A percentile compares a stretch with the other conserved stretches of the same genome.
Conservation (phyloP, 2,329 filamentous ascomycete genomes). For the Septoria petroselini region DNA sequence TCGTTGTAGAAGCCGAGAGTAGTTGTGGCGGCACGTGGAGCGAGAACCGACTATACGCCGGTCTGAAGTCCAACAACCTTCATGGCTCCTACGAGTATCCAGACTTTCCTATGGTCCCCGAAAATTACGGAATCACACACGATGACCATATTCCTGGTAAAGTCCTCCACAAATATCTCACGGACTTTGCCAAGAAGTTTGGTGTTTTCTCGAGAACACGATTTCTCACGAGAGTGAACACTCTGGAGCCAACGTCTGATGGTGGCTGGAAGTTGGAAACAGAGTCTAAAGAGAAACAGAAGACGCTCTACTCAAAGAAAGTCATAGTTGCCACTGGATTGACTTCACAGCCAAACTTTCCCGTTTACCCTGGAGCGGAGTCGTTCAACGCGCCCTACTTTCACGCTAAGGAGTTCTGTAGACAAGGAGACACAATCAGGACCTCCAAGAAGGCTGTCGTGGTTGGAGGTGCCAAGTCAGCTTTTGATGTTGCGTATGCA, state of each 20-base stretch:
- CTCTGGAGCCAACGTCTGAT: conserved; percentile 42
- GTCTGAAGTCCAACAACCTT: conserved; percentile 71
- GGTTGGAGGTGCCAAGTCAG: conserved; percentile 61
- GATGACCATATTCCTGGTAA: conserved; percentile 50
- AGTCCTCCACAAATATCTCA: conserved; percentile 26
- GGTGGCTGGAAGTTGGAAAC: conserved; percentile 28
- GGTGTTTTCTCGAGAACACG: conserved; percentile 50
- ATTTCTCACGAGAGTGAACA: conserved; percentile 52
- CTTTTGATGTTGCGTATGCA: conserved; percentile 61
- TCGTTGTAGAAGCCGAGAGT: conserved; percentile 44
- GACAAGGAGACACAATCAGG: conserved; percentile 39
- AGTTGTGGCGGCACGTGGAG: conserved; percentile 67
- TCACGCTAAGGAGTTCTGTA: conserved; percentile 55
- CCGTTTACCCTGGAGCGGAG: conserved; percentile 50
- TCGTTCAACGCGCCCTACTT: conserved; percentile 55
- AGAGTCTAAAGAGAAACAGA: conserved; percentile 25
- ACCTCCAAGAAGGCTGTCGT: conserved; percentile 49
- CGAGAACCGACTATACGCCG: conserved; percentile 57
- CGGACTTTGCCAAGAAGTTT: conserved; percentile 53
- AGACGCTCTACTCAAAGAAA: conserved; percentile 50
- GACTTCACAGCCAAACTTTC: conserved; percentile 57
- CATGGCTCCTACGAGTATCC: conserved; percentile 69
- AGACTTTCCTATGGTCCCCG: conserved; percentile 64
- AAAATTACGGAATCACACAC: conserved; percentile 45
- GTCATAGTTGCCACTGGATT: conserved; percentile 62